Evolutionary conservation across 2,329 filamentous ascomycete genomes (phyloP).

Genomic region (Lasiodiplodia sp.): DNA sequence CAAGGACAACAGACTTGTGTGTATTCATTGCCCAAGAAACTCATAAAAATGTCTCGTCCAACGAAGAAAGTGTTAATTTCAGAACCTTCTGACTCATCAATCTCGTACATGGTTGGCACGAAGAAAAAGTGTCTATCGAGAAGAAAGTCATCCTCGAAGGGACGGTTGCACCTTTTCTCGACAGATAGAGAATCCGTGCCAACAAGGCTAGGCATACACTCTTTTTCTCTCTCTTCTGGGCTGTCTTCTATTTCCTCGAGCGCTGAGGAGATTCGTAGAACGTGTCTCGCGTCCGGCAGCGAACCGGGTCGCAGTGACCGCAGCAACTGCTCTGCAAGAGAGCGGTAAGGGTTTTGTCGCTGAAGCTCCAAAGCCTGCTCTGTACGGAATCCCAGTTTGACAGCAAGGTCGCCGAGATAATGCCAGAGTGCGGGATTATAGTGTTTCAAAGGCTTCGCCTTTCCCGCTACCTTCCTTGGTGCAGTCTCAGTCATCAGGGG

Average conservation of each 20-base stretch:
- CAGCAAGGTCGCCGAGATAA: conserved; percentile 1
- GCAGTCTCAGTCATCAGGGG: neutral
- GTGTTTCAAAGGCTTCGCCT: neutral
- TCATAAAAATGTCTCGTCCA: neutral
- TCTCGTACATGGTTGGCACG: neutral
- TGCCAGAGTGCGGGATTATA: conserved; percentile 2
- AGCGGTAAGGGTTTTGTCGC: neutral
- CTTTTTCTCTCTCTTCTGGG: too few species aligned
- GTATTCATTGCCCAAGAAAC: neutral
- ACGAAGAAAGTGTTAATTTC: neutral
- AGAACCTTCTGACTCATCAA: neutral
- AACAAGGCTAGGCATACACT: too few species aligned
- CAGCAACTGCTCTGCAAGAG: neutral
- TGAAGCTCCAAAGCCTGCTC: neutral
- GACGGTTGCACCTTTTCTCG: too few species aligned
- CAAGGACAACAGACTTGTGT: too few species aligned
- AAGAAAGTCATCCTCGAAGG: conserved; percentile 7
- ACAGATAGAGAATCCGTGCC: too few species aligned
- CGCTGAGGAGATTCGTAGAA: neutral
- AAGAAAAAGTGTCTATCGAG: conserved; percentile 6
- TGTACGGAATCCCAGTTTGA: neutral
- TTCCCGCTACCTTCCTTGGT: neutral
- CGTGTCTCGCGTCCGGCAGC: neutral
- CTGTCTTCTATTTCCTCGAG: neutral
- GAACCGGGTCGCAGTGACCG: neutral